phyloP scores from a whole-genome alignment of 768 basidiomycete genomes.

The Suillus plorans region DNA sequence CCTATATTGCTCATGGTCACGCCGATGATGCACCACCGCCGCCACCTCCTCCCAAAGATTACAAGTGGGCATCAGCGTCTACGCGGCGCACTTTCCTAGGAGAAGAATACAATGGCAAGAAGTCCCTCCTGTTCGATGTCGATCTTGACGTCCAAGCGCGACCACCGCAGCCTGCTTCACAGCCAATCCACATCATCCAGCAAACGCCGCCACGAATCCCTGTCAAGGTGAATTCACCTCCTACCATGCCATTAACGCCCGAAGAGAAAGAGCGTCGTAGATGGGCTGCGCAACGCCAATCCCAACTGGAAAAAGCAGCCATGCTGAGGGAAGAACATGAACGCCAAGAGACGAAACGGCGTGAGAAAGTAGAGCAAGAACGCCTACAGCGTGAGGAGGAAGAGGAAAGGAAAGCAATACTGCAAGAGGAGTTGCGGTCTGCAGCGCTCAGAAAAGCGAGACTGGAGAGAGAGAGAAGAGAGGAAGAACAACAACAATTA shows the following conservation, averaged over 20 bases:
- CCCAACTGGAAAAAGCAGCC: conserved; percentile 40
- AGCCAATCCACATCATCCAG: background rate
- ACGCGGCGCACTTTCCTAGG: conserved; percentile 24
- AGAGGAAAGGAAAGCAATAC: conserved; percentile 37
- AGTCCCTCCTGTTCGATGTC: conserved; percentile 2
- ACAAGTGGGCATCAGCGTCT: conserved; percentile 1
- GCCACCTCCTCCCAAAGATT: conserved; percentile 25
- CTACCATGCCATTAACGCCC: conserved; percentile 16
- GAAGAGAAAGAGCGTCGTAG: conserved; percentile 26
- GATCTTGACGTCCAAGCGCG: background rate
- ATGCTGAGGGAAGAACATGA: conserved; percentile 45
- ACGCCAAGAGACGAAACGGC: conserved; percentile 39
- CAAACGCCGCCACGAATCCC: conserved; percentile 5
- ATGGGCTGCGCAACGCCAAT: conserved; percentile 21
- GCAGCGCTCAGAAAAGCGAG: conserved; percentile 33
- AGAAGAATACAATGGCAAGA: conserved; percentile 11
- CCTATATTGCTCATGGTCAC: conserved; percentile 9
- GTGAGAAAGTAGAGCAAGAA: conserved; percentile 13
- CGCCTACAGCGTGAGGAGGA: conserved; percentile 41
- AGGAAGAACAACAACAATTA: conserved; percentile 46
- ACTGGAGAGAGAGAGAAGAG: conserved; percentile 39
- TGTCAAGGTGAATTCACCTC: conserved; percentile 11
- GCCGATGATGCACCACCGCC: conserved; percentile 14
- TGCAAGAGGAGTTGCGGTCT: conserved; percentile 44
- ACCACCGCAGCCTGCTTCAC: conserved; percentile 8